Evolutionary conservation across 2,329 filamentous ascomycete genomes (phyloP).

Genomic region (Phialophora tarda): DNA sequence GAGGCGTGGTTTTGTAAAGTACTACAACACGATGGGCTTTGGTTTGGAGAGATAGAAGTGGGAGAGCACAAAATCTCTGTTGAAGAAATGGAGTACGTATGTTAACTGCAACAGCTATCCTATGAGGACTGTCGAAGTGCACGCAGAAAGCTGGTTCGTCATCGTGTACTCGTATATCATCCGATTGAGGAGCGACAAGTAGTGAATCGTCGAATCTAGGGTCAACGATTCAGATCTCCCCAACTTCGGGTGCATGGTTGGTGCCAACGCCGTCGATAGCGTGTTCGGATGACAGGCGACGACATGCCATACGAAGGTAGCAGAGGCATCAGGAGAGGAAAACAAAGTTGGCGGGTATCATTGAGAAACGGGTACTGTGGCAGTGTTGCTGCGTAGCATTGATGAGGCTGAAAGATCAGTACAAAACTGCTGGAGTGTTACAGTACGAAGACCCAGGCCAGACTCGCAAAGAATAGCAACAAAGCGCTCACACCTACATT

Average conservation of each 20-base stretch:
- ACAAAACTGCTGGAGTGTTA: background rate
- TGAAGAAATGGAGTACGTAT: background rate
- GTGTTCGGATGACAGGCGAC: background rate
- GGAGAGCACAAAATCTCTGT: background rate
- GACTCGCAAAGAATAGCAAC: background rate
- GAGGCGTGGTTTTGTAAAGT: background rate
- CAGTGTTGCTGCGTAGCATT: conserved; percentile 8
- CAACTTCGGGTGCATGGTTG: background rate
- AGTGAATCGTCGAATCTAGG: background rate
- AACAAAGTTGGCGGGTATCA: background rate
- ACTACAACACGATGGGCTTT: background rate
- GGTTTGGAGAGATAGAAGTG: background rate
- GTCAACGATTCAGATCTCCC: background rate
- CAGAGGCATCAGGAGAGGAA: background rate
- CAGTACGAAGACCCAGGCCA: background rate
- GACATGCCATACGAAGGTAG: too few relatives aligned
- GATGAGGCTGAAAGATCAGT: conserved; percentile 19
- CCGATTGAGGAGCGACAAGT: background rate
- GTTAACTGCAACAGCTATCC: background rate
- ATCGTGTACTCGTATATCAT: too few relatives aligned
- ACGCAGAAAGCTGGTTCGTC: background rate
- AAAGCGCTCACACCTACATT: background rate
- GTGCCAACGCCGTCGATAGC: background rate
- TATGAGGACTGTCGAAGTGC: background rate
- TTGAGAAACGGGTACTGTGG: background rate